phyloP scores from a whole-genome alignment of 2,329 filamentous ascomycete genomes.

The Trichoderma afroharzianum region DNA sequence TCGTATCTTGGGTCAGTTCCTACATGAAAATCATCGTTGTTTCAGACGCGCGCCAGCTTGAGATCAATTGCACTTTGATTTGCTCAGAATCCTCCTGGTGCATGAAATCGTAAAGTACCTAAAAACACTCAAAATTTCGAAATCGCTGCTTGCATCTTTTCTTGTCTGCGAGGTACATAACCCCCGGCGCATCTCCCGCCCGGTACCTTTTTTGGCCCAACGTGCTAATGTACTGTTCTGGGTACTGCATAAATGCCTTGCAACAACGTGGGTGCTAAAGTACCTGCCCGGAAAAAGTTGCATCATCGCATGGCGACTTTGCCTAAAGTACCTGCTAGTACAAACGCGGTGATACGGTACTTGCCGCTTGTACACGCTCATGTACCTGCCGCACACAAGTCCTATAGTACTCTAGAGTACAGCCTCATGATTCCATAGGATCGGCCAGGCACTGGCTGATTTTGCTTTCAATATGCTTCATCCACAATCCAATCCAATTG shows the following conservation, averaged over 20 bases:
- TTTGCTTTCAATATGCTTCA: neutral
- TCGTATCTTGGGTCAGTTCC: neutral
- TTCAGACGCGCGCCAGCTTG: neutral
- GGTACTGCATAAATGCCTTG: constrained; percentile 8
- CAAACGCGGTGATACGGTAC: neutral
- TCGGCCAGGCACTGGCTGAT: neutral
- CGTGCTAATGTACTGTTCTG: neutral
- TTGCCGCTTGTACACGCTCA: neutral
- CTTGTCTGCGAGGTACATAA: neutral
- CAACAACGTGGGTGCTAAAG: constrained; percentile 16
- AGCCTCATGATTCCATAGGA: neutral
- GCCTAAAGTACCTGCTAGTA: neutral
- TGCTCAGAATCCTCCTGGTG: neutral
- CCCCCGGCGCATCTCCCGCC: constrained; percentile 1
- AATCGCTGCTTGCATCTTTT: neutral
- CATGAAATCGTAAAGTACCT: neutral
- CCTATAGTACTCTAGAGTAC: neutral
- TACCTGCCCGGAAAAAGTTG: neutral
- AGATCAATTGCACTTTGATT: neutral
- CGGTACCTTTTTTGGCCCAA: neutral
- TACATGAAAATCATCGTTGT: neutral
- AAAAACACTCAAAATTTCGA: neutral
- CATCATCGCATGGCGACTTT: constrained; percentile 4
- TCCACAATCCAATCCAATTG: neutral
- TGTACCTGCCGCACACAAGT: neutral